Evolutionary conservation across 1,284 basidiomycete genomes (phyloP).

Genomic region (Ceratobasidium sp.): DNA sequence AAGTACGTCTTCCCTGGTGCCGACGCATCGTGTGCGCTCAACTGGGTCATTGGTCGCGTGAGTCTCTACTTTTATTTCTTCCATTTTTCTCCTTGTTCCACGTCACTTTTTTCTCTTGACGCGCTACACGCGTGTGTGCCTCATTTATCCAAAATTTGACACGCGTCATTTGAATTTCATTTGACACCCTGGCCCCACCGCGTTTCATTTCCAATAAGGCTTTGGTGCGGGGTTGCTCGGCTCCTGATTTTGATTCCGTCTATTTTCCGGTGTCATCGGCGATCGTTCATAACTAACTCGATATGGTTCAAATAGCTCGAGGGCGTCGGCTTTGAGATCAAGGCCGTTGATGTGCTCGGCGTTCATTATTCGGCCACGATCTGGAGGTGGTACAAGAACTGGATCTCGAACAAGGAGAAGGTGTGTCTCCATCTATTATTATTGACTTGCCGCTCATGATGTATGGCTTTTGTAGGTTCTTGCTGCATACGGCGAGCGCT

Average conservation of each 20-base stretch:
- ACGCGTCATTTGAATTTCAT: too few relatives aligned
- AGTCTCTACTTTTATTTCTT: slow-evolving; percentile 25
- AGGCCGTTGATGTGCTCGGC: slow-evolving; percentile 93
- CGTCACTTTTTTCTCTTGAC: neutral
- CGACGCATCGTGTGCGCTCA: slow-evolving; percentile 92
- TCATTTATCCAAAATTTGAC: too few relatives aligned
- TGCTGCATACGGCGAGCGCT: slow-evolving; percentile 50
- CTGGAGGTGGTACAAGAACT: slow-evolving; percentile 95
- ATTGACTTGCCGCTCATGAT: too few relatives aligned
- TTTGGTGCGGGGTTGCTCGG: too few relatives aligned
- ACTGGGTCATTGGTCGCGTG: slow-evolving; percentile 89
- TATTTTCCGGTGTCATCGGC: too few relatives aligned
- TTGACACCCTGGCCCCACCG: too few relatives aligned
- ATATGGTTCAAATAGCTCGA: slow-evolving; percentile 66
- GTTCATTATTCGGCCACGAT: slow-evolving; percentile 98
- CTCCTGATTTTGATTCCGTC: too few relatives aligned
- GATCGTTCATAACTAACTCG: too few relatives aligned
- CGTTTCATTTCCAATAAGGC: too few relatives aligned
- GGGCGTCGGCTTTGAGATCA: slow-evolving; percentile 94
- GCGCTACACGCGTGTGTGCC: neutral
- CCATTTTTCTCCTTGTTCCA: too few relatives aligned
- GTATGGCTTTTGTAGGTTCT: slow-evolving; percentile 4
- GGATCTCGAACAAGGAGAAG: slow-evolving; percentile 88
- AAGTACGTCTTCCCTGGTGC: slow-evolving; percentile 98
- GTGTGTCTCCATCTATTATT: slow-evolving; percentile 73